These are phyloP conservation scores for Globisporangium nunn DNA, from an alignment of 352 stramenopile species.

Conservation along the genomic window DNA sequence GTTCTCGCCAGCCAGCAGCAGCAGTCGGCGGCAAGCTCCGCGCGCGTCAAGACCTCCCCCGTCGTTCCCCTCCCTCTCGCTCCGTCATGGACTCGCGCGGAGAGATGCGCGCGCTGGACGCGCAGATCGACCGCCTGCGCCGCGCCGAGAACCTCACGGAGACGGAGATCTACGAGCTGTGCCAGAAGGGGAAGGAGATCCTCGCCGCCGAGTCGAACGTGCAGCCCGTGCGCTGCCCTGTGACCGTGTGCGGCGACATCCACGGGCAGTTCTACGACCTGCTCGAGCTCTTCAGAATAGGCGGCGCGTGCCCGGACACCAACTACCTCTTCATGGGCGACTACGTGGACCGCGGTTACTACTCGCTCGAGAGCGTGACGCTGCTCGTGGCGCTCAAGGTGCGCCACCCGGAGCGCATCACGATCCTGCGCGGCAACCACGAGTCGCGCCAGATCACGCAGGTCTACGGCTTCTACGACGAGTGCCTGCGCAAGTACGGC, in stretches of 20 bases:
- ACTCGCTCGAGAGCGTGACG: conserved; percentile 80
- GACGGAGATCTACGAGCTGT: conserved; percentile 86
- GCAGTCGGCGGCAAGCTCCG: too few species aligned
- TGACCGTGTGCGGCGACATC: conserved; percentile 87
- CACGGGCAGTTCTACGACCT: conserved; percentile 89
- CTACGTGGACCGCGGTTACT: conserved; percentile 87
- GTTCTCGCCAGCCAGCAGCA: not conserved
- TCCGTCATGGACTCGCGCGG: conserved; percentile 56
- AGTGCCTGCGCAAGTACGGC: conserved; percentile 66
- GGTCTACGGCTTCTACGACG: conserved; percentile 61
- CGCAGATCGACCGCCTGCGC: conserved; percentile 77
- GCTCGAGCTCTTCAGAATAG: conserved; percentile 87
- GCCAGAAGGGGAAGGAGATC: conserved; percentile 88
- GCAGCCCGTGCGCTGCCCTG: conserved; percentile 76
- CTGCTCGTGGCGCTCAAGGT: conserved; percentile 83
- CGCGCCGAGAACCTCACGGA: conserved; percentile 85
- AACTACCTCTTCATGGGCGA: conserved; percentile 91
- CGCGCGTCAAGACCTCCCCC: not conserved
- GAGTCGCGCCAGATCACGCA: conserved; percentile 32
- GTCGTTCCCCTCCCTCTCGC: not conserved
- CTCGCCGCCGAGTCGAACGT: conserved; percentile 81
- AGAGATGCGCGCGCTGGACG: conserved; percentile 83
- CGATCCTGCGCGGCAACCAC: conserved; percentile 68
- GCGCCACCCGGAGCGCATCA: conserved; percentile 81
- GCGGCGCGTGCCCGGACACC: conserved; percentile 78